Evolutionary conservation across 2,329 filamentous ascomycete species (phyloP).

Genomic region (Cladobotryum mycophilum): DNA sequence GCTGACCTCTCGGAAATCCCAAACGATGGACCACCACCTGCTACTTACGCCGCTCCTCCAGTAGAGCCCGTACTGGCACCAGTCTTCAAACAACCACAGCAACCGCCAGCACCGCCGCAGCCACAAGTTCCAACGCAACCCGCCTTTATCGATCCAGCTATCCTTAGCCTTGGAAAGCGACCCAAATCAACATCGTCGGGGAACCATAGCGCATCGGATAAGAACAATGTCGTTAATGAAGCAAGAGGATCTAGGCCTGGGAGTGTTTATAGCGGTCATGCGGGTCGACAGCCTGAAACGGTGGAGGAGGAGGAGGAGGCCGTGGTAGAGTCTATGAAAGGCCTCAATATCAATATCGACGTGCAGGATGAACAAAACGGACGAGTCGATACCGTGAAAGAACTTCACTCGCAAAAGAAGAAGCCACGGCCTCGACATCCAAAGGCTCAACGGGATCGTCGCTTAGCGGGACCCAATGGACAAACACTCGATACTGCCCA

Average conservation of each 20-base stretch:
- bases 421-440: conserved; percentile 25
- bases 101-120: neutral
- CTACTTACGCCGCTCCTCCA: conserved; percentile 22
- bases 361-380: neutral
- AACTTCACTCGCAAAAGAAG: conserved; percentile 25
- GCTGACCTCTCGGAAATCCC: conserved; percentile 38
- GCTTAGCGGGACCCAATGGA: conserved; percentile 22
- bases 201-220: conserved; percentile 9
- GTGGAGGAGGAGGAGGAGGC: conserved; percentile 14
- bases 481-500: conserved; percentile 19
- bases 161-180: conserved; percentile 59
- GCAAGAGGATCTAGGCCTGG: conserved; percentile 1
- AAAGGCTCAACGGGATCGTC: conserved; percentile 26
- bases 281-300: conserved; percentile 2
- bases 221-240: neutral
- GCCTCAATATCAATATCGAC: conserved; percentile 16
- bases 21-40: conserved; percentile 22
- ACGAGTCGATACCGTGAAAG: conserved; percentile 6
- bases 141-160: conserved; percentile 73
- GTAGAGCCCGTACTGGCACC: conserved; percentile 11
- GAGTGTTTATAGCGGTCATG: conserved; percentile 6
- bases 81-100: neutral
- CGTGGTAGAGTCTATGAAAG: conserved; percentile 22
- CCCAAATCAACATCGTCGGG: conserved; percentile 24
- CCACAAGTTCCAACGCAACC: conserved; percentile 20